Evolutionary conservation across 2,329 filamentous ascomycete genomes (phyloP).

Genomic region (Cladosporium sp.): DNA sequence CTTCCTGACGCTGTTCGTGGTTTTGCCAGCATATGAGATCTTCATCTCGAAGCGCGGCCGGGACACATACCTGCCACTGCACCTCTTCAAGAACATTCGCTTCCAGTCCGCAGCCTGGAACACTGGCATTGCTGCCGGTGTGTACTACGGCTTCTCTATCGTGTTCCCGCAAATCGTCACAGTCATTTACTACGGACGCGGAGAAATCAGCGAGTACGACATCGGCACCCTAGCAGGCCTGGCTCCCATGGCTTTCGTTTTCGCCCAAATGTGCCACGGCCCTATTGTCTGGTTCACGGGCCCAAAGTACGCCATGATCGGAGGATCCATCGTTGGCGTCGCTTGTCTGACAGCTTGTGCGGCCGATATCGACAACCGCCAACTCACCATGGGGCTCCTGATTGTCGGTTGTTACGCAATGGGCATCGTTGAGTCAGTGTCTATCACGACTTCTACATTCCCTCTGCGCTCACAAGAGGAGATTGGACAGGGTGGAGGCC

Average conservation of each 20-base stretch:
- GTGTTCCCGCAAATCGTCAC: constrained; percentile 31
- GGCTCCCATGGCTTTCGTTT: constrained; percentile 30
- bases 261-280: constrained; percentile 31
- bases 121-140: constrained; percentile 28
- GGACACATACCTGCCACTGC: constrained; percentile 30
- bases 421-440: constrained; percentile 29
- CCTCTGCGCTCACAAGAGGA: constrained; percentile 31
- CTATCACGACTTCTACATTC: constrained; percentile 30
- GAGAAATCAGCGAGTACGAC: constrained; percentile 30
- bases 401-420: constrained; percentile 28
- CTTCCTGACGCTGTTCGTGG: constrained; percentile 25
- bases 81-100: constrained; percentile 31
- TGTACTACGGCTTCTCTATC: constrained; percentile 29
- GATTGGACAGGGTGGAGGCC: constrained; percentile 28
- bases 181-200: constrained; percentile 27
- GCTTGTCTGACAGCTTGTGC: constrained; percentile 27
- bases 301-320: constrained; percentile 31
- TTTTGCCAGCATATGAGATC: constrained; percentile 29
- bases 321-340: constrained; percentile 25
- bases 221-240: constrained; percentile 29
- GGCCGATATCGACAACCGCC: constrained; percentile 25
- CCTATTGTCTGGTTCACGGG: constrained; percentile 29
- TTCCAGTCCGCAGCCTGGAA: constrained; percentile 30
- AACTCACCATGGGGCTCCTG: constrained; percentile 26
- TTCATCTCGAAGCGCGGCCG: constrained; percentile 25